Percentiles rank a stretch among this genome's conserved stretches.
Evolutionary conservation across 2,329 filamentous ascomycete genomes (phyloP).

Genomic region (Fonsecaea pedrosoi): DNA sequence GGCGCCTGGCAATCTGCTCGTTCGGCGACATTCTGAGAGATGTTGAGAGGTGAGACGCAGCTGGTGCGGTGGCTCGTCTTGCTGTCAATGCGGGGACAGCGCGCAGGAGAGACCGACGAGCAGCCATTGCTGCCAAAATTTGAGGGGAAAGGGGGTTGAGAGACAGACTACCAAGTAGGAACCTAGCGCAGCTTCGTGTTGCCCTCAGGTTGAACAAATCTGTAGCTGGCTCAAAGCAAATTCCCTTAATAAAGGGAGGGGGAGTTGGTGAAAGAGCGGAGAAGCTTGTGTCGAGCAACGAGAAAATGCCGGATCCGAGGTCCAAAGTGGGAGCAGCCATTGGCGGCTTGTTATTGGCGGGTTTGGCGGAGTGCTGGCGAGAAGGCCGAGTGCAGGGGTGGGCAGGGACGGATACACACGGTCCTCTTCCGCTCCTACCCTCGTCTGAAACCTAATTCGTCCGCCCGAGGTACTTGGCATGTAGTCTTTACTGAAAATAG

Average conservation of each 20-base stretch:
- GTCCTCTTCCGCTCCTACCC: not conserved
- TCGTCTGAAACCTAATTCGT: not conserved
- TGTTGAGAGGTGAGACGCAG: constrained; percentile 27
- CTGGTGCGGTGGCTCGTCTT: constrained; percentile 29
- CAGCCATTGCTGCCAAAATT: constrained; percentile 32
- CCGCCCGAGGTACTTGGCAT: not conserved
- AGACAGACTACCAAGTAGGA: not conserved
- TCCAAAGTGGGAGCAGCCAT: not conserved
- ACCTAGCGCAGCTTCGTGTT: not conserved
- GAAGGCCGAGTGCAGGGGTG: constrained; percentile 1
- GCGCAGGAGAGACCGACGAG: constrained; percentile 34
- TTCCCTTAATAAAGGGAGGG: not conserved
- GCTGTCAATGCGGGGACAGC: constrained; percentile 38
- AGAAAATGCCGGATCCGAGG: constrained; percentile 6
- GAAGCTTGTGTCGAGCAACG: not conserved
- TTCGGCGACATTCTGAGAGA: constrained; percentile 38
- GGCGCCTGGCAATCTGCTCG: constrained; percentile 36
- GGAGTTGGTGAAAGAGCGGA: not conserved
- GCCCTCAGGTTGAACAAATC: constrained; percentile 1
- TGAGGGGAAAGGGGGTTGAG: not conserved
- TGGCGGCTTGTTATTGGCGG: not conserved
- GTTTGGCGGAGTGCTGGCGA: not conserved
- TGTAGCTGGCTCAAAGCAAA: not conserved
- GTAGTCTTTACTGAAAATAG: not conserved
- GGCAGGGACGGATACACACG: not conserved